Conservation (phyloP, 495 filamentous ascomycete genomes). For the Penicillium turbatum region DNA sequence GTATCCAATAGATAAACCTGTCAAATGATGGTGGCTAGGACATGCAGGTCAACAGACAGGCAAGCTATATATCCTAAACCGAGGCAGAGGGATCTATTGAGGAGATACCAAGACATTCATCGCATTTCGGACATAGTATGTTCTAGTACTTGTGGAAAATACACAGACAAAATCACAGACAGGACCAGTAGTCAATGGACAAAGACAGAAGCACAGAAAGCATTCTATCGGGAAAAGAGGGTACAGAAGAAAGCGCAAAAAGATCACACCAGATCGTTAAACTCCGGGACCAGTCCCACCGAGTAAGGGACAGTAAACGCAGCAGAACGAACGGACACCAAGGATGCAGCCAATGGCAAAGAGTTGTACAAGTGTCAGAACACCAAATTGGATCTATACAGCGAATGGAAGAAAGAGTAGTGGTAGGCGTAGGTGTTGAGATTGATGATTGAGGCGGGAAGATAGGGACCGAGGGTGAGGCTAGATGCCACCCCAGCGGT, state of each 20-base stretch:
- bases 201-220: conserved; percentile 7
- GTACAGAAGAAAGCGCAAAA: conserved; percentile 10
- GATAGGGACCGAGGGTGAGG: not conserved
- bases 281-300: conserved; percentile 21
- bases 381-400: conserved; percentile 28
- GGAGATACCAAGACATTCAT: conserved; percentile 10
- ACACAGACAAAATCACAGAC: not conserved
- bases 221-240: conserved; percentile 6
- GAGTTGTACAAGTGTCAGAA: conserved; percentile 20
- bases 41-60: not conserved
- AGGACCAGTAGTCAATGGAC: conserved; percentile 5
- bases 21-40: not conserved
- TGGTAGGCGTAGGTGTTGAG: not conserved
- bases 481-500: conserved; percentile 65
- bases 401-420: conserved; percentile 18
- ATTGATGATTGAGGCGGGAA: not conserved
- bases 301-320: conserved; percentile 9
- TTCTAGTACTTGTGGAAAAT: conserved; percentile 5
- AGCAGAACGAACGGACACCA: conserved; percentile 22
- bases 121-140: conserved; percentile 11
- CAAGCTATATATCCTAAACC: not conserved
- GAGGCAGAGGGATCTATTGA: no score
- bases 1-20: not conserved
- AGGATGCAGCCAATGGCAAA: conserved; percentile 20
- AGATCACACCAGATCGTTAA: conserved; percentile 26